phyloP scores from a whole-genome alignment of 2,329 filamentous ascomycete species.

The Lecanicillium sp. region DNA sequence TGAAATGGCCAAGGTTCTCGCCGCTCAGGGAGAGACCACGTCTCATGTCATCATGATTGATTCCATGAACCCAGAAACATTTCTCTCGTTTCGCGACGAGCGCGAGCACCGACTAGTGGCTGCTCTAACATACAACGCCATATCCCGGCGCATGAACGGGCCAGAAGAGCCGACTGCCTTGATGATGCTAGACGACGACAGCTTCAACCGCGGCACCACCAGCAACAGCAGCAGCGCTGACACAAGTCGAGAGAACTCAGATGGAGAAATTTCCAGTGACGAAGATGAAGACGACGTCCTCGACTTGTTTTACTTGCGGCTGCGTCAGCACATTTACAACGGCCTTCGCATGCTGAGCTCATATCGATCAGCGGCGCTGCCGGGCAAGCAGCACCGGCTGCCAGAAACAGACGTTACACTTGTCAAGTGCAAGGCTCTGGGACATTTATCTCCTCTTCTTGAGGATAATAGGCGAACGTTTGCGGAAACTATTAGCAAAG shows the following conservation, averaged over 20 bases:
- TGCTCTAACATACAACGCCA: neutral
- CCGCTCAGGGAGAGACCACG: conserved; percentile 10
- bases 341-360: neutral
- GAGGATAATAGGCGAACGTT: neutral
- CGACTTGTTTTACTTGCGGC: neutral
- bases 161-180: neutral
- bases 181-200: neutral
- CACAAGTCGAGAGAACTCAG: neutral
- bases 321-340: neutral
- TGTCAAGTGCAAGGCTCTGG: neutral
- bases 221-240: neutral
- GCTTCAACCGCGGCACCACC: neutral
- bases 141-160: neutral
- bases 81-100: conserved; percentile 10
- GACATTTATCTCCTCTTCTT: neutral
- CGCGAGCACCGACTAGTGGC: conserved; percentile 10
- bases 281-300: neutral
- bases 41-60: conserved; percentile 18
- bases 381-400: neutral
- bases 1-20: conserved; percentile 15
- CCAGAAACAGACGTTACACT: neutral
- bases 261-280: neutral
- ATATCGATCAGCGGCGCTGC: neutral
- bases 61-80: conserved; percentile 16
- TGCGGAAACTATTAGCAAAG: neutral